Conservation (phyloP, 768 basidiomycete genomes). For the Strobilomyces confusus region DNA sequence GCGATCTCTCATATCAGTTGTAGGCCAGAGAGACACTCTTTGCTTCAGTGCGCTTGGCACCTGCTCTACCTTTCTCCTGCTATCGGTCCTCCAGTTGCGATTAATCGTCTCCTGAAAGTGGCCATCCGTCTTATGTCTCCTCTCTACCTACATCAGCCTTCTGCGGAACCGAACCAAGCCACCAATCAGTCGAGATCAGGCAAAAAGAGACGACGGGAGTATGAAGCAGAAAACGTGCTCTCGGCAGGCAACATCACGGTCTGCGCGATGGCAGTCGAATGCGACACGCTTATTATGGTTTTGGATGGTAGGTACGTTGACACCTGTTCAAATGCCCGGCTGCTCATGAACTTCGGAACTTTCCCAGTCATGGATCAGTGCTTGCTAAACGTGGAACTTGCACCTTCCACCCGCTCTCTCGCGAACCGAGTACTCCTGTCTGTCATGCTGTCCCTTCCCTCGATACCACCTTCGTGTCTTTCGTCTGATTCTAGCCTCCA, state of each 20-base stretch:
- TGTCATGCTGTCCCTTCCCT: constrained; percentile 52
- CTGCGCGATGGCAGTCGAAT: constrained; percentile 49
- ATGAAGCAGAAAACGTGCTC: constrained; percentile 75
- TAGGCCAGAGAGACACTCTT: constrained; percentile 37
- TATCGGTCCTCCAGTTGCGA: constrained; percentile 44
- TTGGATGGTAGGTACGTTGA: constrained; percentile 50
- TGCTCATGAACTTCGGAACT: constrained; percentile 8
- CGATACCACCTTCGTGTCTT: constrained; percentile 49
- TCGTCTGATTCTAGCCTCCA: constrained; percentile 53
- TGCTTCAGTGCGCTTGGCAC: constrained; percentile 43
- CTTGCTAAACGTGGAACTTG: constrained; percentile 48
- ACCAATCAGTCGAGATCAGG: constrained; percentile 43
- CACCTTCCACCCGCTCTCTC: constrained; percentile 53
- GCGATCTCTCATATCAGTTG: constrained; percentile 3
- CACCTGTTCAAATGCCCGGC: not conserved
- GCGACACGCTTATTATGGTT: constrained; percentile 47
- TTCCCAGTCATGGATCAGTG: constrained; percentile 46
- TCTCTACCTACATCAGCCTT: constrained; percentile 42
- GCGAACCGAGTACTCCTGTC: constrained; percentile 56
- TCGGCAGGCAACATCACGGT: constrained; percentile 43
- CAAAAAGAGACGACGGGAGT: constrained; percentile 66
- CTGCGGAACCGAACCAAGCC: constrained; percentile 24
- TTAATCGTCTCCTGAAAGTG: constrained; percentile 52
- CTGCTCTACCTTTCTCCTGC: constrained; percentile 43
- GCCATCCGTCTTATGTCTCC: constrained; percentile 46